Evolutionary conservation across 2,329 filamentous ascomycete species (phyloP), one percentile per base, ranked within the genome.

Genomic region (Emmonsiellopsis sp.): DNA sequence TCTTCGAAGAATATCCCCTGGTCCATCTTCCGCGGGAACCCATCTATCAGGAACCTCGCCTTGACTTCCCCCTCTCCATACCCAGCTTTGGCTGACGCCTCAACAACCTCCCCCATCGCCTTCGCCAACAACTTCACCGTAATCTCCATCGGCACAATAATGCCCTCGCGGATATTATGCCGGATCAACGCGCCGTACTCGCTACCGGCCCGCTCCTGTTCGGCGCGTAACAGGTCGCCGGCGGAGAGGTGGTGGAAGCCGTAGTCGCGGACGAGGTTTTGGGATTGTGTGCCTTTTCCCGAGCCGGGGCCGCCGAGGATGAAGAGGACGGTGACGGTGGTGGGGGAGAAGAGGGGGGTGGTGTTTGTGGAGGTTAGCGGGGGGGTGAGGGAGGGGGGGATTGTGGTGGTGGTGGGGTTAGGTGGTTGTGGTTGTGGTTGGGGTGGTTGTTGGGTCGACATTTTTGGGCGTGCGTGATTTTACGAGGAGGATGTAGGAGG

Each of bases 21-120:
- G 76, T 97, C 93, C 77, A 97, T 87, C 77, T 98, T 95, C 63
- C 93, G 83, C 34, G 93, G 93, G 77, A 97, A 98, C 10, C 93
- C 83, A 60, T 86, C 83, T 57, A 86, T 83, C 59, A 86, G 54
- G 55, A 6, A 58, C 54, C 13, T 55, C 60, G 9, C 53, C 56
- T 8, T 53, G 53, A 5, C 42, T 58, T 49, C 58, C 60, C 14
- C 42, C 54, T 14, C 54, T 70, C 69, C 62, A 69, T 64, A 61
- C 69, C 68, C 63, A 72, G 74, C 64, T 70, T 17, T 17, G 17
- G 17, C 17, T 17, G 17, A 17, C 17, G 17, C 17, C 71, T 97
- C 92, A 88, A 95, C 95, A n/a, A 67, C 70, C 44, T 73, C 76
- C 52, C 86, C 91, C 4, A 82, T 86, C 65, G 96, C 95, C 79